A percentile compares a stretch with the other conserved stretches of the same genome.
Evolutionary conservation across 352 stramenopile species (phyloP).

Genomic region (Thalassiosira hispida): DNA sequence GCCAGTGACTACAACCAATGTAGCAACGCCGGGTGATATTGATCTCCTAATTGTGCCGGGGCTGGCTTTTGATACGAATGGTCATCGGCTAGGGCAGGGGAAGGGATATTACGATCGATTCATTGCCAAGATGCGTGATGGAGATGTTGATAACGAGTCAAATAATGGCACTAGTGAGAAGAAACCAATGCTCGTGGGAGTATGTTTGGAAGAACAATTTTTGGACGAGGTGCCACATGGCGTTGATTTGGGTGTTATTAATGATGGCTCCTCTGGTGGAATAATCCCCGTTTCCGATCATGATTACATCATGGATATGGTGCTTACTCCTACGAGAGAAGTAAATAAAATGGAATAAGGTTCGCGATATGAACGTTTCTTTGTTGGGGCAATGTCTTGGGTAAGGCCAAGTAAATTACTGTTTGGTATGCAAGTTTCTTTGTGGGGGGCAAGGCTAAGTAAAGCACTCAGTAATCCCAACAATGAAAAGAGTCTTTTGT

Average conservation of each 20-base stretch:
- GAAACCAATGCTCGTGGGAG: slow-evolving; percentile 68
- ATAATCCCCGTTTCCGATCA: slow-evolving; percentile 54
- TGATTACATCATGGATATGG: slow-evolving; percentile 56
- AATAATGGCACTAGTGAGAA: not conserved
- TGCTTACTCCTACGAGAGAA: slow-evolving; percentile 37
- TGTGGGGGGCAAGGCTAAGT: too few relatives aligned
- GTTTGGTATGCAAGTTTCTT: too few relatives aligned
- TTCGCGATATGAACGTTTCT: too few relatives aligned
- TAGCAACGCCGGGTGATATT: slow-evolving; percentile 78
- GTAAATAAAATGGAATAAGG: too few relatives aligned
- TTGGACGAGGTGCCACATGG: slow-evolving; percentile 29
- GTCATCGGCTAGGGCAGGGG: slow-evolving; percentile 78
- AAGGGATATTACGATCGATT: slow-evolving; percentile 87
- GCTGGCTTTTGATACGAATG: slow-evolving; percentile 73
- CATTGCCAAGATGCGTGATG: slow-evolving; percentile 64
- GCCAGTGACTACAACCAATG: slow-evolving; percentile 44
- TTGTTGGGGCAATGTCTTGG: too few relatives aligned
- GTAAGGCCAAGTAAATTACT: too few relatives aligned
- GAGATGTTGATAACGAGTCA: not conserved
- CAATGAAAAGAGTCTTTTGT: too few relatives aligned
- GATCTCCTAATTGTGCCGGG: slow-evolving; percentile 82
- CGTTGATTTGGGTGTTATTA: not conserved
- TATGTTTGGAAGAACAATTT: slow-evolving; percentile 73
- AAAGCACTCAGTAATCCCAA: too few relatives aligned
- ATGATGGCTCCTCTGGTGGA: not conserved